A percentile compares a stretch with the other conserved stretches of the same genome.
Evolutionary conservation across 345 rosid species (phyloP).

Genomic region (Eucalyptus curtisii): DNA sequence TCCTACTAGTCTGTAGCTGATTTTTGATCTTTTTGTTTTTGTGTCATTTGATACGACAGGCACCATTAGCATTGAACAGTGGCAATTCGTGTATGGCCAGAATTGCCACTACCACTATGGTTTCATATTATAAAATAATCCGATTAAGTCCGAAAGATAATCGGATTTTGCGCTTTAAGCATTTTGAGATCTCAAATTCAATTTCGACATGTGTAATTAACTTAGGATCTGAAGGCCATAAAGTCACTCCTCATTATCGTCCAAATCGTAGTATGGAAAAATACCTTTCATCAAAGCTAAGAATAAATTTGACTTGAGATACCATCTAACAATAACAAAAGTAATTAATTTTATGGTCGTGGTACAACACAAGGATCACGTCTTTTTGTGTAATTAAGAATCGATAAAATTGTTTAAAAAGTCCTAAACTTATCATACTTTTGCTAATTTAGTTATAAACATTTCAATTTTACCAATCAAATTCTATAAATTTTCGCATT

Average conservation of each 20-base stretch:
- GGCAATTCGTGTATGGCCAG: not conserved
- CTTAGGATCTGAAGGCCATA: not conserved
- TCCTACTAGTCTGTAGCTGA: not conserved
- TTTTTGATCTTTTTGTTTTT: not conserved
- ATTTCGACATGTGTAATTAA: not conserved
- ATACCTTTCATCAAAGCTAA: not conserved
- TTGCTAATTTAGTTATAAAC: too few species aligned
- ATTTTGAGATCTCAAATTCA: not conserved
- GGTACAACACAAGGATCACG: not conserved
- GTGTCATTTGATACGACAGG: not conserved
- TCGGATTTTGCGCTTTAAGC: not conserved
- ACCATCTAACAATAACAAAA: not conserved
- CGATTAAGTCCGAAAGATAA: not conserved
- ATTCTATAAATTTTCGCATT: rapidly evolving
- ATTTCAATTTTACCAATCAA: too few species aligned
- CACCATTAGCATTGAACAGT: not conserved
- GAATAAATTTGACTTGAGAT: not conserved
- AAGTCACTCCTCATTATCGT: not conserved
- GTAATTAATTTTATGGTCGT: too few species aligned
- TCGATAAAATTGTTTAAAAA: not conserved
- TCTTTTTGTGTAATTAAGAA: not conserved
- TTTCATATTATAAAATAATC: not conserved
- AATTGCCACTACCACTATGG: not conserved
- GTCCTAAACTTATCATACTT: rapidly evolving
- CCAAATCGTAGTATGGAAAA: not conserved